Base-by-base conservation (phyloP, 2,329 filamentous ascomycete species). In the Aspergillus hortae region DNA sequence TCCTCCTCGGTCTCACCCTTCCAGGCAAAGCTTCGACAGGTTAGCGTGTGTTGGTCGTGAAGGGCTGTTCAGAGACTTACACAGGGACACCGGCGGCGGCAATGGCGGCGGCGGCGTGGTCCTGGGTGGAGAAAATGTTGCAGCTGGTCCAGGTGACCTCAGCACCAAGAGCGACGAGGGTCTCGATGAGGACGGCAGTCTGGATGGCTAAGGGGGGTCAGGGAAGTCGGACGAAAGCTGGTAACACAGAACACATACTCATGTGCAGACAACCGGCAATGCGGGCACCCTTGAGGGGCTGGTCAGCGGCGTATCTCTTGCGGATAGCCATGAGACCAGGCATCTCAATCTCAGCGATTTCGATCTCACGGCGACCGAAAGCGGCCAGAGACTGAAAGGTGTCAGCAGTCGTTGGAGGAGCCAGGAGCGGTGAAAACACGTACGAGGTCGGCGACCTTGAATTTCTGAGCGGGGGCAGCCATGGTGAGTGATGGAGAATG, bases 71-170 rank as follows among this genome's bases (percentile, higher is more conserved):
- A 4, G 68, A 27, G 10, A 69, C 76, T 62, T 77, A 79, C 76
- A 99, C 92, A 68, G 92, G 92, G 61, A 95, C 88, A 75, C 92
- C 94, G 49, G 86, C 81, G 52, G 92, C 94, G 65, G 94, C 94
- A 79, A 99, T 96, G 75, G 94, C 94, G 63, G 94, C 92, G 50
- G 94, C 94, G 68, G 94, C 94, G 80, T 97, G 92, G 80, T 97
- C 94, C 79, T 96, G 92, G 67, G 92, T 97, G 75, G 89, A 94
- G 88, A 96, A 99, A 79, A 99, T 97, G 86, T 99, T 97, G 88
- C 94, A 99, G 67, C 89, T 94, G 57, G 92, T 89, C 94, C 94
- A 97, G 73, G 94, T 99, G 68, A 97, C 89, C 85, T 97, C 94
- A 69, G 94, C 94, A 80, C 94, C 94, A 69, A 99, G 90, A 65